Conservation (phyloP, 805 yeast species). For the Candida pini region DNA sequence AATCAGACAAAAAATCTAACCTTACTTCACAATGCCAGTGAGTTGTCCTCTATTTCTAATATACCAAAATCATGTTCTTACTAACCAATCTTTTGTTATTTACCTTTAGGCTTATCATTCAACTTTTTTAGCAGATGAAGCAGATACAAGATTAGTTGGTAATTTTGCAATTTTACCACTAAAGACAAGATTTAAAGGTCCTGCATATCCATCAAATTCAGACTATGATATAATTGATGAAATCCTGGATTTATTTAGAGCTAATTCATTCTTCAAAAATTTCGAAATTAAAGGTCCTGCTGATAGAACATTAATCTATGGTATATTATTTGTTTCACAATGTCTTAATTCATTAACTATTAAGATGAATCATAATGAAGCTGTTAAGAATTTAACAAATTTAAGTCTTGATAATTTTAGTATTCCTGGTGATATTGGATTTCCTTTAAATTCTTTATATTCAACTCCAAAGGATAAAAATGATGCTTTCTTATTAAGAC, state of each 20-base stretch:
- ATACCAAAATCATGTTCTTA: slow-evolving; percentile 3
- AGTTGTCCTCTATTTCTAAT: slow-evolving; percentile 3
- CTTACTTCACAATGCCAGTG: slow-evolving; percentile 9
- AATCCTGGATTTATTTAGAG: slow-evolving; percentile 83
- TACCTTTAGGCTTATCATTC: slow-evolving; percentile 65
- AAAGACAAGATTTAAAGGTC: slow-evolving; percentile 82
- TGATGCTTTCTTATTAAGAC: slow-evolving; percentile 74
- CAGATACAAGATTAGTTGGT: slow-evolving; percentile 59
- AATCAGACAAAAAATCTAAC: too few species aligned
- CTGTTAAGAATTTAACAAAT: slow-evolving; percentile 67
- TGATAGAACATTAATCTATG: slow-evolving; percentile 89
- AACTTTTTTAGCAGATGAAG: slow-evolving; percentile 61
- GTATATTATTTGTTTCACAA: slow-evolving; percentile 83
- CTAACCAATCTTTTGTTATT: background rate
- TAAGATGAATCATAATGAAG: slow-evolving; percentile 49
- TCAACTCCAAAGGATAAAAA: slow-evolving; percentile 66
- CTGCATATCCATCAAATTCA: slow-evolving; percentile 71
- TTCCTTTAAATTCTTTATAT: slow-evolving; percentile 81
- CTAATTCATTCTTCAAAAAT: slow-evolving; percentile 93
- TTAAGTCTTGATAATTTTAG: slow-evolving; percentile 82
- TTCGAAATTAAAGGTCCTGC: slow-evolving; percentile 96
- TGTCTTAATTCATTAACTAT: slow-evolving; percentile 62
- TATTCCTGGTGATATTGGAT: slow-evolving; percentile 92
- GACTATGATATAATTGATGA: slow-evolving; percentile 93
- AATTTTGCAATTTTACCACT: slow-evolving; percentile 83